A percentile compares a stretch with the other conserved stretches of the same genome.
Evolutionary conservation across 257 asterid species (phyloP).

Genomic region (Nicotiana attenuata): DNA sequence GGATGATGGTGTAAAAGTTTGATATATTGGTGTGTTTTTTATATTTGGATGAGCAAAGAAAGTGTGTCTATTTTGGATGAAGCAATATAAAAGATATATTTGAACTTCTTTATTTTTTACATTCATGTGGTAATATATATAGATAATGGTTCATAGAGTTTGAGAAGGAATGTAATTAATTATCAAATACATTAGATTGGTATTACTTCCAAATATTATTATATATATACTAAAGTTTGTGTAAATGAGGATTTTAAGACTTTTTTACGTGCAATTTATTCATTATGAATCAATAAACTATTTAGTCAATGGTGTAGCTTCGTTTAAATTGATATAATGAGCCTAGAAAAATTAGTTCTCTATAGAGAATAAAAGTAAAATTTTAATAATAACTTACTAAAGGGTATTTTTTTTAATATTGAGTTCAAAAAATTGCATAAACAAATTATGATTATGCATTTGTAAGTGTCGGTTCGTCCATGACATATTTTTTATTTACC

Average conservation of each 20-base stretch:
- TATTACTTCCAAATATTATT: neutral
- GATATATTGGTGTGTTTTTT: neutral
- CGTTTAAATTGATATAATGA: neutral
- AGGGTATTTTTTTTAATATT: no score
- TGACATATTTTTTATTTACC: neutral
- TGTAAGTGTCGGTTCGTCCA: neutral
- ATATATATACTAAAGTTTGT: neutral
- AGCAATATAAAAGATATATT: neutral
- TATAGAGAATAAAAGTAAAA: no score
- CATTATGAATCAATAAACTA: neutral
- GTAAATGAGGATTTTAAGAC: neutral
- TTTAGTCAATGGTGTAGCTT: neutral
- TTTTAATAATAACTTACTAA: no score
- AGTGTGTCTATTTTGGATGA: neutral
- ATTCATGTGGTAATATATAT: neutral
- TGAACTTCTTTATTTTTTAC: neutral
- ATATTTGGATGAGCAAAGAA: neutral
- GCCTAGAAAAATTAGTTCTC: no score
- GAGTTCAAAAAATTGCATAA: no score
- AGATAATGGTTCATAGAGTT: no score
- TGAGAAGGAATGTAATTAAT: neutral
- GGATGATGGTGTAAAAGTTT: constrained; percentile 10
- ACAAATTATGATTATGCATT: neutral
- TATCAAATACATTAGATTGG: neutral
- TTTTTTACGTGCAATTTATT: neutral